Conservation (phyloP, 306 rosid species). For the Pyrus betulifolia region DNA sequence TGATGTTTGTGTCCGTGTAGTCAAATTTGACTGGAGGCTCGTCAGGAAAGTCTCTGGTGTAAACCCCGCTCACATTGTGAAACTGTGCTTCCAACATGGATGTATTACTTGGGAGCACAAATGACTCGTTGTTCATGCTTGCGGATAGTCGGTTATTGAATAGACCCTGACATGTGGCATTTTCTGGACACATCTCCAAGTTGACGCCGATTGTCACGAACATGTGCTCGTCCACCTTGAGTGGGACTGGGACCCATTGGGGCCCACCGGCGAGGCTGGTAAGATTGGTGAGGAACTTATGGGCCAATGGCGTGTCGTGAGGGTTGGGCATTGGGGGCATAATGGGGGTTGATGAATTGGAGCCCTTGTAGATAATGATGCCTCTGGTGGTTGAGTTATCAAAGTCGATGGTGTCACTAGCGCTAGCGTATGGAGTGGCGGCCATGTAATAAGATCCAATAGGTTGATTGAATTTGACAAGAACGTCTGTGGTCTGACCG, state of each 20-base stretch:
- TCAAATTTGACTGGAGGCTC: slow-evolving; percentile 29
- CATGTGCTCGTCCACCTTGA: slow-evolving; percentile 40
- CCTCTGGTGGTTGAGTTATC: slow-evolving; percentile 33
- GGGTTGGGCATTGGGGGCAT: slow-evolving; percentile 39
- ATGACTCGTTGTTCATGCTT: slow-evolving; percentile 70
- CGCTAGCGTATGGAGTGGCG: slow-evolving; percentile 22
- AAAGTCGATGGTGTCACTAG: fast-evolving
- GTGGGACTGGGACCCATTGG: slow-evolving; percentile 48
- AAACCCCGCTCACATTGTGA: slow-evolving; percentile 18
- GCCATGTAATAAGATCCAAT: slow-evolving; percentile 62
- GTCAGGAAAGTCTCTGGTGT: slow-evolving; percentile 44
- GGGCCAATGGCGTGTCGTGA: slow-evolving; percentile 38
- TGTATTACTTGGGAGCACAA: slow-evolving; percentile 25
- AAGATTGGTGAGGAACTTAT: slow-evolving; percentile 36
- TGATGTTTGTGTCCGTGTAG: slow-evolving; percentile 18
- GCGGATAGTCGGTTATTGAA: slow-evolving; percentile 22
- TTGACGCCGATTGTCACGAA: slow-evolving; percentile 35
- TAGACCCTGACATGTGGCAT: slow-evolving; percentile 25
- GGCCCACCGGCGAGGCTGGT: slow-evolving; percentile 31
- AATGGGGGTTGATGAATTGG: slow-evolving; percentile 6
- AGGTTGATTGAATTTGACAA: slow-evolving; percentile 28
- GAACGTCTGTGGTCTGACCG: slow-evolving; percentile 57
- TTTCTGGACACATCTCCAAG: slow-evolving; percentile 16
- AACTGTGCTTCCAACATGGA: slow-evolving; percentile 48
- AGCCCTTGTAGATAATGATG: slow-evolving; percentile 25